Evolutionary conservation across 2,329 filamentous ascomycete genomes (phyloP), one percentile per base, ranked within the genome.

Genomic region (Diaporthe nobilis): DNA sequence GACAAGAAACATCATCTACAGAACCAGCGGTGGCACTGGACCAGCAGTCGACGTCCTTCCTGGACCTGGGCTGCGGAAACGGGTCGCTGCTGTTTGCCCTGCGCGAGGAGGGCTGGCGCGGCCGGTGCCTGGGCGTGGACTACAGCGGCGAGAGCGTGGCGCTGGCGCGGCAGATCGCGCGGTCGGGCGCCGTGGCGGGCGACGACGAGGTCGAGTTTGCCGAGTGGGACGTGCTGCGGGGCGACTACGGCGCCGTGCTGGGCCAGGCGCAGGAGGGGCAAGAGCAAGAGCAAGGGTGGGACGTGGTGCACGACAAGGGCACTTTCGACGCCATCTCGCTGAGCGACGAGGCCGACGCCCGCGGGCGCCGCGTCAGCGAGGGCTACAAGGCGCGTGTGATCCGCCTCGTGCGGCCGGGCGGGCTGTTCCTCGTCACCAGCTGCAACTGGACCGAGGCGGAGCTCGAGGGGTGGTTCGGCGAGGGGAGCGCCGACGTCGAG

Each of bases 391-490:
- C 89, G 63, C 90, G 91, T 71, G 92, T 96, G 44, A 86, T 92
- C 77, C 85, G 84, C 39, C 87, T 98, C 78, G 89, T 98, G 71
- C 92, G 91, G 79, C 86, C 85, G 1, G 93, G 92, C 1, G 95
- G 95, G 0, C 87, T 95, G 34, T 90, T 98, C 80, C 85, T 98
- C 76, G 91, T 99, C 72, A 98, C 97, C 73, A 98, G 95, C 84
- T 99, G 97, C 84, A 99, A 99, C 85, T 99, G 97, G 97, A 98
- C 96, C 1, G 95, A 97, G 86, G 90, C 92, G 55, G 97, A 99
- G 87, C 85, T 99, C 80, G 87, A 89, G 76, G 85, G 85, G 22
- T 98, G 96, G 95, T 97, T 98, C 82, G 86, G 84, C 39, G 79
- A 78, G 65, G 79, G 73, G 5, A 39, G 77, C 53, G 75, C 73